Evolutionary conservation across 2,329 filamentous ascomycete species (phyloP), one percentile per base, ranked within the genome.

Genomic region (Delphinella strobiligena): DNA sequence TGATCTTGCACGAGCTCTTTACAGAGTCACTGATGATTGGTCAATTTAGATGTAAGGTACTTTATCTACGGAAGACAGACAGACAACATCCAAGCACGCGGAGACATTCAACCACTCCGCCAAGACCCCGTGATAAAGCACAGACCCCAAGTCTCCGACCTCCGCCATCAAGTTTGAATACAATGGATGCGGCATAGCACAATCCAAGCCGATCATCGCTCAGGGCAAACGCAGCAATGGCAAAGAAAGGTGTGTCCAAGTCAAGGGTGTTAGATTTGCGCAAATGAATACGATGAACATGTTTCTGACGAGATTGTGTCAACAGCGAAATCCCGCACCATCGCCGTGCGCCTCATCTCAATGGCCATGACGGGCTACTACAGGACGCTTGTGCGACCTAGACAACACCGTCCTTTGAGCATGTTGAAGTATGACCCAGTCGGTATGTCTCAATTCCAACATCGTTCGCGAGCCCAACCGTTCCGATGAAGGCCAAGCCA

Each of bases 341-440:
- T 98, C 60, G 76, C 84, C 59, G 89, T 95, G 61, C 88, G 91
- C 60, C 81, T 98, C 51, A 71, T 98, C 61, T 94, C 87, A 48
- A 98, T 98, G 91, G 91, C 91, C 60, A 81, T 94, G 81, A 98
- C 91, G 18, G 91, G 91, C 56, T 98, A 87, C 74, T 98, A 89
- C 72, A 88, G 89, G 63, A 93, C 86, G 39, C 78, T 93, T 62
- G 73, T 81, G 51, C 80, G 93, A 43, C 88, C 87, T 10, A 80
- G 91, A 51, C 74, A 75, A 19, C 73, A 87, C 47, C 72, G 81
- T 33, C 88, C 93, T 41, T 75, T 98, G 65, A 93, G 87, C 68
- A 91, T 98, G 86, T 69, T 98, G 53, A 98, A 98, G 71, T 98
- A 98, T 65, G 91, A 98, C 60, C 91, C 91, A 31, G 88, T 98